phyloP scores from a whole-genome alignment of 306 rosid species.

The Gastrolobium bilobum region DNA sequence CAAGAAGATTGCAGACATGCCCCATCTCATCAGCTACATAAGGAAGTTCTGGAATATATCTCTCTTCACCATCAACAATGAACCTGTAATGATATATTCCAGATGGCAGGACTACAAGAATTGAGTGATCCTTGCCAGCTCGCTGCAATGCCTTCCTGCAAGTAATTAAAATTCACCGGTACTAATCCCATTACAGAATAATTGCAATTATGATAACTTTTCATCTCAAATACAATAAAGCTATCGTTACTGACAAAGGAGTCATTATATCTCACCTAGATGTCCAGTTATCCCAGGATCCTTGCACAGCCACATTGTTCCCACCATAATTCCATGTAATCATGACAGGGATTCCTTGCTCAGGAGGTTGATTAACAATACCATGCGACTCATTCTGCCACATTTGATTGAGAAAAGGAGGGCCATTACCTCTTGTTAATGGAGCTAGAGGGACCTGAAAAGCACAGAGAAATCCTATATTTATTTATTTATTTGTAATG shows the following conservation, averaged over 20 bases:
- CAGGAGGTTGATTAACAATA: constrained; percentile 64
- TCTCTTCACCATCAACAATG: constrained; percentile 83
- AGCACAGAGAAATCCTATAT: constrained; percentile 48
- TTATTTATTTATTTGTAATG: constrained; percentile 33
- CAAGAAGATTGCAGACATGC: constrained; percentile 80
- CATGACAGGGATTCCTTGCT: constrained; percentile 80
- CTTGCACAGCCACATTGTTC: constrained; percentile 79
- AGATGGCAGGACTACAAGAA: constrained; percentile 78
- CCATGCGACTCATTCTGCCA: constrained; percentile 67
- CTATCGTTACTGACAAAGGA: constrained; percentile 17
- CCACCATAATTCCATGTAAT: constrained; percentile 88
- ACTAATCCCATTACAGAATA: constrained; percentile 31
- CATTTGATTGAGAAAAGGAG: constrained; percentile 58
- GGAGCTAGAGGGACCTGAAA: constrained; percentile 92
- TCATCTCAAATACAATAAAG: constrained; percentile 37
- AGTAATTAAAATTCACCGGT: constrained; percentile 40
- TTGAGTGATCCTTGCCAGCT: constrained; percentile 82
- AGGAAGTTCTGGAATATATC: constrained; percentile 84
- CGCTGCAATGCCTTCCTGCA: constrained; percentile 83
- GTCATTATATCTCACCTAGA: constrained; percentile 65
- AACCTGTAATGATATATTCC: constrained; percentile 90
- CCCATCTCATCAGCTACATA: constrained; percentile 80
- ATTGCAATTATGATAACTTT: constrained; percentile 35
- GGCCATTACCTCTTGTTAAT: constrained; percentile 69
- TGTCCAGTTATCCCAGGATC: constrained; percentile 96